Evolutionary conservation across 2,329 filamentous ascomycete genomes (phyloP), one percentile per base, ranked within the genome.

Genomic region (Fusarium nisikadoi): DNA sequence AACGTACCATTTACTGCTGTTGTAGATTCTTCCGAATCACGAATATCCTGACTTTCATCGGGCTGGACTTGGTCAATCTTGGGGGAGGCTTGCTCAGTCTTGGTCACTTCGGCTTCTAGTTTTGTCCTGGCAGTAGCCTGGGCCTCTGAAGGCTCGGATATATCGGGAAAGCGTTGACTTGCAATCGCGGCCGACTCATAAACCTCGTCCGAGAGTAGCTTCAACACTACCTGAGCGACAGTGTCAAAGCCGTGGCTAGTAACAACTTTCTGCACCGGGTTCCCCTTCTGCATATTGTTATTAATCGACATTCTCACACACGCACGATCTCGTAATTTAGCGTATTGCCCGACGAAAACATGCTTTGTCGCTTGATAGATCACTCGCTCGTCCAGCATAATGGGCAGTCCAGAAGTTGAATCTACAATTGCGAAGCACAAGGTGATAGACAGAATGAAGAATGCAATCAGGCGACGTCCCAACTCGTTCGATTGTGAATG

Each of bases 381-480:
- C 2, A n/a, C 7, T 9, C 27, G 4, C 1, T 47, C 45, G 1
- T 31, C 1, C 2, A 17, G 7, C 27, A 31, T 47, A 0, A 2
- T 31, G 9, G 19, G 2, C 10, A 1, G 0, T n/a, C 4, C 10
- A 17, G 14, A n/a, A n/a, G 20, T 3, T 0, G 14, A n/a, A 47
- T 0, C 5, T 8, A 2, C 31, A 31, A 0, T 31, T 10, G 13
- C 10, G 6, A 16, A 2, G 25, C 8, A 1, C 8, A 46, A n/a
- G 6, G 3, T 2, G 13, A 11, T 46, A 29, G 0, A n/a, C 0
- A 46, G 6, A 29, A 1, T 4, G 0, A 20, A 11, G 19, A 29
- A 6, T 8, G 13, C 8, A 16, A 17, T 35, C 2, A 33, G 6
- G 2, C 16, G 33, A 33, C 14, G 8, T 12, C 33, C 33, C 3